These are phyloP conservation scores for Penicillium manginii DNA, from an alignment of 495 filamentous ascomycete species.

Conservation along the genomic window DNA sequence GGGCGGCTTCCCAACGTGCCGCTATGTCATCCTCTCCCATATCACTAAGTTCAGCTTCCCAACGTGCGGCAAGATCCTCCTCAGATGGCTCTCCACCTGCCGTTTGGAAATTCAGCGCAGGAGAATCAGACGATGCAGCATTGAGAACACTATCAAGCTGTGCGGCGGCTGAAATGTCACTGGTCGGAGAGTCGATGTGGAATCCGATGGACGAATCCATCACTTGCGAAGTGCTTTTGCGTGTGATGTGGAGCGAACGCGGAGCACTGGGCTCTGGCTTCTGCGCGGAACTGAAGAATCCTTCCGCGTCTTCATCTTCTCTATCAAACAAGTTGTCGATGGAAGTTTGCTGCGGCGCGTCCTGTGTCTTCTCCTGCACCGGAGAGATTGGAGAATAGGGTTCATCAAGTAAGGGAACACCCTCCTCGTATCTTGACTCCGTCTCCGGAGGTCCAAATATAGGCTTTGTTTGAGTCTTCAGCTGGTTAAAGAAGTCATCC, in stretches of 20 bases:
- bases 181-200: conserved; percentile 32
- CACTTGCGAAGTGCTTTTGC: conserved; percentile 50
- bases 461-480: conserved; percentile 52
- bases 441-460: conserved; percentile 49
- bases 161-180: conserved; percentile 38
- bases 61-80: conserved; percentile 74
- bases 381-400: conserved; percentile 20
- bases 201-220: conserved; percentile 40
- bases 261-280: conserved; percentile 13
- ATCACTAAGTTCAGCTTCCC: conserved; percentile 79
- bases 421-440: conserved; percentile 53
- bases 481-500: conserved; percentile 53
- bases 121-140: conserved; percentile 26
- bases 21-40: conserved; percentile 64
- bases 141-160: conserved; percentile 37
- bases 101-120: conserved; percentile 16
- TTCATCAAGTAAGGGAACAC: conserved; percentile 47
- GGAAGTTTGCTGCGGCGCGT: conserved; percentile 19
- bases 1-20: conserved; percentile 80
- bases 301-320: conserved; percentile 39
- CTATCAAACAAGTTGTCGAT: conserved; percentile 40
- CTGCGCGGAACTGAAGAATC: conserved; percentile 38
- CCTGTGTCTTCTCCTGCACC: conserved; percentile 19
- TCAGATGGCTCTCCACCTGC: conserved; percentile 38
- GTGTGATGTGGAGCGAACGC: conserved; percentile 32